Evolutionary conservation across 495 filamentous ascomycete genomes (phyloP).

Genomic region (Thermochaetoides thermophila): DNA sequence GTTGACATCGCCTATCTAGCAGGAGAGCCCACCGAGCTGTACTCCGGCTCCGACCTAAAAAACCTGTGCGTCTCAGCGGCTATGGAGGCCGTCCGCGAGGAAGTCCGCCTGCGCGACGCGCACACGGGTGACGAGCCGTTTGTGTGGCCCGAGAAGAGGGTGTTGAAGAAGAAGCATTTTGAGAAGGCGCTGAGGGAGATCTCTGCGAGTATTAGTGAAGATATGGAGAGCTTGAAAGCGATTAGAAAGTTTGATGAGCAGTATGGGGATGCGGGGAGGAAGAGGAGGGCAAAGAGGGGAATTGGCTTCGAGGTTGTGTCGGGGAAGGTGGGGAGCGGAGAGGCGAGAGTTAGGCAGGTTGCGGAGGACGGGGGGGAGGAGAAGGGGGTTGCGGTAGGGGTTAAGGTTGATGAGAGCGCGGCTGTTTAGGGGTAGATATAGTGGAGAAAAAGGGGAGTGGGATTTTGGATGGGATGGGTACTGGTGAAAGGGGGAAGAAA

Average conservation of each 20-base stretch:
- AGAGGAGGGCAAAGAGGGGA: conserved; percentile 43
- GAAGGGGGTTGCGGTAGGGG: conserved; percentile 3
- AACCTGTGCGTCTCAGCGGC: conserved; percentile 86
- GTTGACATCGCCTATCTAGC: conserved; percentile 61
- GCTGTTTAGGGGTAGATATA: too few species aligned
- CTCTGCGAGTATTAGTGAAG: conserved; percentile 82
- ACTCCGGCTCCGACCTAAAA: conserved; percentile 93
- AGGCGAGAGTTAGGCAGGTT: conserved; percentile 20
- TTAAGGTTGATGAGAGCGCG: too few species aligned
- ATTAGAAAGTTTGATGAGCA: conserved; percentile 95
- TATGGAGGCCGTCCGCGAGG: conserved; percentile 72
- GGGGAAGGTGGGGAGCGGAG: conserved; percentile 8
- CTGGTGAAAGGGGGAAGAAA: too few species aligned
- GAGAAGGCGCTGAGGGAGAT: conserved; percentile 78
- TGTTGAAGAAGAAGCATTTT: conserved; percentile 56
- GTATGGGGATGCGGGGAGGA: conserved; percentile 75
- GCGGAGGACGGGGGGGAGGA: not conserved
- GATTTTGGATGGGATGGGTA: too few species aligned
- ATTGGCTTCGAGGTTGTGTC: conserved; percentile 51
- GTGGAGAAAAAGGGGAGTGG: too few species aligned
- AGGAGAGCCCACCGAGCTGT: conserved; percentile 59
- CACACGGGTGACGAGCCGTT: conserved; percentile 27
- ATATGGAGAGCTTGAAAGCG: conserved; percentile 73
- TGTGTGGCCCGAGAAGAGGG: conserved; percentile 50
- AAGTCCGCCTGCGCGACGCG: conserved; percentile 36